phyloP scores from a whole-genome alignment of 495 filamentous ascomycete genomes.

The Pyrenula aspistea region DNA sequence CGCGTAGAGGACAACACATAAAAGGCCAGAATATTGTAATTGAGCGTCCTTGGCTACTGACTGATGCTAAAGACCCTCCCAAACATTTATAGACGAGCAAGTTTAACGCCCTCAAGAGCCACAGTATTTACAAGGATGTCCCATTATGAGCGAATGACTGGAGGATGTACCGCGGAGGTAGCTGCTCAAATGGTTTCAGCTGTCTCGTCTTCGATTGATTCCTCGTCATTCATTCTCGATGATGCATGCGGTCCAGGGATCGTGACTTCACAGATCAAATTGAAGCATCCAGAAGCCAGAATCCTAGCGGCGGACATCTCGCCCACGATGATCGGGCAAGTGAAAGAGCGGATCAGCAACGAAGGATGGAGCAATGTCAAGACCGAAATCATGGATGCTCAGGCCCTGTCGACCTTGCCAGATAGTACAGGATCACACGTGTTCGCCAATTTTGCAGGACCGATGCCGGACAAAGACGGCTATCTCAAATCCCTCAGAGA shows the following conservation, averaged over 20 bases:
- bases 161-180: background rate
- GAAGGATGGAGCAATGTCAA: conserved; percentile 3
- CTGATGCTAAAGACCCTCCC: too few species aligned
- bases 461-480: conserved; percentile 2
- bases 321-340: background rate
- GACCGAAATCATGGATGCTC: background rate
- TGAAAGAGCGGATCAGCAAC: background rate
- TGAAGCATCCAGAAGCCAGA: background rate
- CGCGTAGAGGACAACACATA: background rate
- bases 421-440: background rate
- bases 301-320: background rate
- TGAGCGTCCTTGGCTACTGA: too few species aligned
- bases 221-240: conserved; percentile 7
- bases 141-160: background rate
- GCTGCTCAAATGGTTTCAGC: background rate
- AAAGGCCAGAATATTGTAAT: background rate
- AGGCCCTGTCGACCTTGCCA: background rate
- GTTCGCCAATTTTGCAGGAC: background rate
- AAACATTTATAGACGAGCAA: too few species aligned
- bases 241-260: conserved; percentile 9
- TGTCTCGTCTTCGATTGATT: background rate
- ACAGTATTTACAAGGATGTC: background rate
- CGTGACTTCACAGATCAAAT: conserved; percentile 5
- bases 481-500: conserved; percentile 3
- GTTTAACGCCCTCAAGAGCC: too few species aligned